Conservation (phyloP, 2,329 filamentous ascomycete genomes). For the Dryadomyces sulphureus region DNA sequence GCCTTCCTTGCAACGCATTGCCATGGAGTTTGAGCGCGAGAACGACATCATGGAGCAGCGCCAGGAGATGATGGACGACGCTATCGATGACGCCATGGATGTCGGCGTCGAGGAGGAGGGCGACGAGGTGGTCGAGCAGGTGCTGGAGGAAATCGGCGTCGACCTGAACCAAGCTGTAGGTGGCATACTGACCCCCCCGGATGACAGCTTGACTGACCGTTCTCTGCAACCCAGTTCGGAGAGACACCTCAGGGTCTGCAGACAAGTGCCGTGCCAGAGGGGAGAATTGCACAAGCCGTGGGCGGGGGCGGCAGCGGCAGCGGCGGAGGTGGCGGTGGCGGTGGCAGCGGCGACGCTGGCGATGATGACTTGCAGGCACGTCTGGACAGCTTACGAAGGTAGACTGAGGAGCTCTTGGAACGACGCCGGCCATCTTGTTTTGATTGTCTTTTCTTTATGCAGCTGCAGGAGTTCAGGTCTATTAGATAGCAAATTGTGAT, state of each 20-base stretch:
- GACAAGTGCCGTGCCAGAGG: constrained; percentile 55
- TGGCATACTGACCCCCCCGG: neutral
- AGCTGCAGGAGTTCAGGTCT: too few species aligned
- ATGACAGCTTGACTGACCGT: neutral
- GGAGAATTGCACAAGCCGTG: constrained; percentile 73
- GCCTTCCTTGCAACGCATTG: constrained; percentile 84
- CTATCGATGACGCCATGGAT: constrained; percentile 92
- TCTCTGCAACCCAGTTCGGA: constrained; percentile 48
- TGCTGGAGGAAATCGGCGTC: constrained; percentile 91
- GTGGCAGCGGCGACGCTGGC: constrained; percentile 35
- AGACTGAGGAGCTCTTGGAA: constrained; percentile 5
- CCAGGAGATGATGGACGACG: constrained; percentile 99
- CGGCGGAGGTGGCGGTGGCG: constrained; percentile 9
- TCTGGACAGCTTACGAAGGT: constrained; percentile 68
- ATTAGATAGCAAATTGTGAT: too few species aligned
- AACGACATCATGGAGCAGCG: constrained; percentile 99
- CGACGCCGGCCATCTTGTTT: too few species aligned
- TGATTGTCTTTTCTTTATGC: neutral
- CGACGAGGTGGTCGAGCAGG: constrained; percentile 92
- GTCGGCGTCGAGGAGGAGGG: constrained; percentile 83
- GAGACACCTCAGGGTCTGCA: constrained; percentile 81
- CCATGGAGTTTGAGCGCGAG: constrained; percentile 97
- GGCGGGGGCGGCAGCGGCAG: constrained; percentile 46
- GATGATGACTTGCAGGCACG: constrained; percentile 92
- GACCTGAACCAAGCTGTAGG: constrained; percentile 76